These are phyloP conservation scores for Saururus chinensis DNA, from an alignment of 164 flowering plant genomes.

Conservation along the genomic window DNA sequence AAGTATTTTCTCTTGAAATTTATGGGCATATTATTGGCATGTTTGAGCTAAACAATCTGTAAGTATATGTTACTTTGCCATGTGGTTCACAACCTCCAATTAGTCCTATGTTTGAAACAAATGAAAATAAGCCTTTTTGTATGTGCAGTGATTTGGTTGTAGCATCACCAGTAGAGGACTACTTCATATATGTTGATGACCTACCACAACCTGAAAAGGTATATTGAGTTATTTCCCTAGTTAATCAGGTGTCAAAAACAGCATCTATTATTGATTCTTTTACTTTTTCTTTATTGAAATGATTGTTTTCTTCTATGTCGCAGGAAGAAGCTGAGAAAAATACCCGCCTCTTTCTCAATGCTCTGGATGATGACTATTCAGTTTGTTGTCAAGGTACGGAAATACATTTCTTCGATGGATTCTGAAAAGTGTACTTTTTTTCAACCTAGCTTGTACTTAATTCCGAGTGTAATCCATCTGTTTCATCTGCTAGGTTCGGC, in stretches of 20 bases:
- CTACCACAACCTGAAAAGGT: conserved; percentile 69
- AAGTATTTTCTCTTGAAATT: conserved; percentile 89
- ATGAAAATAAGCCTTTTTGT: too few relatives aligned
- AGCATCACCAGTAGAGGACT: conserved; percentile 95
- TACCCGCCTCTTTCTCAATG: conserved; percentile 62
- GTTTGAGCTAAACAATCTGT: conserved; percentile 99
- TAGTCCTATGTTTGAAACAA: too few relatives aligned
- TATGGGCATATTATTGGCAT: conserved; percentile 96
- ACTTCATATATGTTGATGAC: conserved; percentile 78
- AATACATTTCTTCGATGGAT: not conserved
- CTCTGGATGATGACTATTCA: conserved; percentile 87
- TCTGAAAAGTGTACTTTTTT: too few relatives aligned
- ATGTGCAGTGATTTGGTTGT: conserved; percentile 77
- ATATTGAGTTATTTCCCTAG: conserved; percentile 1
- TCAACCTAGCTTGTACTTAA: not conserved
- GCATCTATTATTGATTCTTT: too few relatives aligned
- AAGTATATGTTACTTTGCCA: conserved; percentile 21
- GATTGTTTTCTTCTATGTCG: not conserved
- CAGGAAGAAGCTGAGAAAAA: conserved; percentile 64
- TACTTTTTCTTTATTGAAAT: not conserved
- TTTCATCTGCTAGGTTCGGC: conserved; percentile 57
- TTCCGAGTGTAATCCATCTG: not conserved
- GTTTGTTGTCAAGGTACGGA: conserved; percentile 75
- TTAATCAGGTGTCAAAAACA: not conserved
- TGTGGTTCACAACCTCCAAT: not conserved